These are phyloP conservation scores for Zygotorulaspora danielsina DNA, from an alignment of 805 yeast genomes.

Conservation along the genomic window DNA sequence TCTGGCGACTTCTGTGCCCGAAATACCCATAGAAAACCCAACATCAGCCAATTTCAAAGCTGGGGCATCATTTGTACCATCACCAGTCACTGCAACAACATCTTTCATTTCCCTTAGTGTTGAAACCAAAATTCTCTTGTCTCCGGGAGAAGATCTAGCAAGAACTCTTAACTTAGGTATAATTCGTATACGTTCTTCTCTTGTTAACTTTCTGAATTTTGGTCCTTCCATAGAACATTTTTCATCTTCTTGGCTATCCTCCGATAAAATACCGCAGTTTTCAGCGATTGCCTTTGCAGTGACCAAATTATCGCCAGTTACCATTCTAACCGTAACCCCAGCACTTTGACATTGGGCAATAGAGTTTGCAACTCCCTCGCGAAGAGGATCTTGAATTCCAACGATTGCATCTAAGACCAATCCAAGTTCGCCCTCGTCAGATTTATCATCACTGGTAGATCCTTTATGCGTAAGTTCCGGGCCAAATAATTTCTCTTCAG, in stretches of 20 bases:
- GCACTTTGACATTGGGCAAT: slow-evolving; percentile 81
- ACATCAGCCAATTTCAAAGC: slow-evolving; percentile 95
- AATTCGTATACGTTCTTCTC: slow-evolving; percentile 49
- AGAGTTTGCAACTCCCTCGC: slow-evolving; percentile 86
- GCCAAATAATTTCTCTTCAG: slow-evolving; percentile 41
- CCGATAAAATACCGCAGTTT: slow-evolving; percentile 66
- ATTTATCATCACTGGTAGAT: slow-evolving; percentile 10
- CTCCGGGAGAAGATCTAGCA: slow-evolving; percentile 96
- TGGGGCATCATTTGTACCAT: slow-evolving; percentile 98
- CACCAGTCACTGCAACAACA: slow-evolving; percentile 98
- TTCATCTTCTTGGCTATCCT: slow-evolving; percentile 49
- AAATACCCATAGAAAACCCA: slow-evolving; percentile 97
- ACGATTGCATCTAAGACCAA: slow-evolving; percentile 67
- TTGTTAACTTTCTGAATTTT: slow-evolving; percentile 62
- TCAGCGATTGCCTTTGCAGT: slow-evolving; percentile 91
- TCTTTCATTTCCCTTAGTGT: slow-evolving; percentile 76
- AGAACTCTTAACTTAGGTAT: slow-evolving; percentile 78
- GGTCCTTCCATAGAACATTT: slow-evolving; percentile 90
- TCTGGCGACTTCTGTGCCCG: slow-evolving; percentile 98
- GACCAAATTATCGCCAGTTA: slow-evolving; percentile 89
- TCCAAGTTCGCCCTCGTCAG: slow-evolving; percentile 32
- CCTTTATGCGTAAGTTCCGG: slow-evolving; percentile 30
- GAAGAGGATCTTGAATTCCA: slow-evolving; percentile 93
- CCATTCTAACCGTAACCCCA: slow-evolving; percentile 95
- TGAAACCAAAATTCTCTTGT: slow-evolving; percentile 81